These are phyloP conservation scores for Brassica cretica DNA, from an alignment of 345 rosid genomes.

Conservation along the genomic window DNA sequence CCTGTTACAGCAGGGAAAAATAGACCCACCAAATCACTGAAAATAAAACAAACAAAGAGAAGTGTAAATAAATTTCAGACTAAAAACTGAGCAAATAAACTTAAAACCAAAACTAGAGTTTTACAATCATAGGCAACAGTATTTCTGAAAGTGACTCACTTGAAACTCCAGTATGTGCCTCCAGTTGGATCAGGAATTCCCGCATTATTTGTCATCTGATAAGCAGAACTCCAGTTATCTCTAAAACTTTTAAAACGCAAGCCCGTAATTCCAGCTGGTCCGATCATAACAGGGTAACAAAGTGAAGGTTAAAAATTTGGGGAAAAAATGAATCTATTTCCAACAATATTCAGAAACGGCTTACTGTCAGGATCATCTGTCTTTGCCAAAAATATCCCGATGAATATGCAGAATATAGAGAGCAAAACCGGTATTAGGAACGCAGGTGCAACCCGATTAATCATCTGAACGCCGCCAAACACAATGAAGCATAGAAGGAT, in stretches of 20 bases:
- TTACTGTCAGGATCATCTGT: conserved; percentile 75
- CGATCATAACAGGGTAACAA: conserved; percentile 13
- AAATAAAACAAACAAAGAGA: conserved; percentile 16
- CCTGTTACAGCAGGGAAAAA: conserved; percentile 99
- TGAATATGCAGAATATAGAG: conserved; percentile 87
- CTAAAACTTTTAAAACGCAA: conserved; percentile 74
- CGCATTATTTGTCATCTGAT: conserved; percentile 83
- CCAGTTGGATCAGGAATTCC: conserved; percentile 93
- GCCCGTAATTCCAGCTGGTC: conserved; percentile 86
- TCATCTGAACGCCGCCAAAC: conserved; percentile 98
- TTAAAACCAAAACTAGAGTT: conserved; percentile 11
- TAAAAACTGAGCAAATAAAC: conserved; percentile 11
- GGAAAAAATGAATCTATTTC: neutral
- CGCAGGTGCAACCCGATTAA: conserved; percentile 99
- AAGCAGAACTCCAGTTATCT: conserved; percentile 90
- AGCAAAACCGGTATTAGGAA: conserved; percentile 90
- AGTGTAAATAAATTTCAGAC: conserved; percentile 19
- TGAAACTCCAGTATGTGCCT: conserved; percentile 76
- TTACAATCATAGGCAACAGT: conserved; percentile 15
- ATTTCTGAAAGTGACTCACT: conserved; percentile 52
- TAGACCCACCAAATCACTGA: conserved; percentile 93
- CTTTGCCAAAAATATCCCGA: conserved; percentile 68
- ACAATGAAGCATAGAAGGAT: conserved; percentile 89
- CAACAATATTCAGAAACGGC: conserved; percentile 30
- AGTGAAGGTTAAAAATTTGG: conserved; percentile 20